These are phyloP conservation scores for Candida ficus DNA, from an alignment of 805 yeast genomes.

Conservation along the genomic window DNA sequence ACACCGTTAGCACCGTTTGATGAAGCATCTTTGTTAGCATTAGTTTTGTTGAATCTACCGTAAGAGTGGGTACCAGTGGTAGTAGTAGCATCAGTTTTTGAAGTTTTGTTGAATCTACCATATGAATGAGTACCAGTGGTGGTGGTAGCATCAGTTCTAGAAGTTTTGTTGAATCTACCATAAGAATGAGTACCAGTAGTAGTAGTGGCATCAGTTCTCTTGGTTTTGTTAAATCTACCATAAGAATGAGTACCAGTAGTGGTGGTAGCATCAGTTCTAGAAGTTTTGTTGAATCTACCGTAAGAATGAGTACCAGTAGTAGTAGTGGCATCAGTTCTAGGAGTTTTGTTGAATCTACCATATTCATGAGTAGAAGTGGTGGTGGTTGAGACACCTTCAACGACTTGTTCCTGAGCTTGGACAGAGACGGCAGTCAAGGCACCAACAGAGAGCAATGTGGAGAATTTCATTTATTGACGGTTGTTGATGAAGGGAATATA, in stretches of 20 bases:
- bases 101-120: slow-evolving; percentile 49
- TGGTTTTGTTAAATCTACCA: slow-evolving; percentile 48
- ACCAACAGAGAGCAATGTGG: slow-evolving; percentile 18
- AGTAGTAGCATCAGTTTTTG: slow-evolving; percentile 25
- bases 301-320: slow-evolving; percentile 46
- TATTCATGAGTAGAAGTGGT: slow-evolving; percentile 47
- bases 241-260: slow-evolving; percentile 44
- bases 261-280: slow-evolving; percentile 28
- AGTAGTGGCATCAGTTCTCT: slow-evolving; percentile 26
- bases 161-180: slow-evolving; percentile 50
- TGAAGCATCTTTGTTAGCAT: slow-evolving; percentile 22
- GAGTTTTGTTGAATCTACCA: slow-evolving; percentile 51
- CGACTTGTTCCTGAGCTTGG: slow-evolving; percentile 21
- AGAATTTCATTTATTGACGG: slow-evolving; percentile 15
- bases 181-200: slow-evolving; percentile 49
- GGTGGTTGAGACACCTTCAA: slow-evolving; percentile 21
- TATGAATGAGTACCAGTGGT: slow-evolving; percentile 47
- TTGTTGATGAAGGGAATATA: too few relatives aligned
- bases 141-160: slow-evolving; percentile 29
- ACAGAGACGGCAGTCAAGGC: slow-evolving; percentile 19
- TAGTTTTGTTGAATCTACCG: slow-evolving; percentile 45
- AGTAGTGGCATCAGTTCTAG: slow-evolving; percentile 35
- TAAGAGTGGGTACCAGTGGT: slow-evolving; percentile 44
- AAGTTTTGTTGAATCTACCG: slow-evolving; percentile 48
- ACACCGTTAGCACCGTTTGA: slow-evolving; percentile 22